Conservation (phyloP, 257 asterid genomes). For the Voacanga thouarsii region DNA sequence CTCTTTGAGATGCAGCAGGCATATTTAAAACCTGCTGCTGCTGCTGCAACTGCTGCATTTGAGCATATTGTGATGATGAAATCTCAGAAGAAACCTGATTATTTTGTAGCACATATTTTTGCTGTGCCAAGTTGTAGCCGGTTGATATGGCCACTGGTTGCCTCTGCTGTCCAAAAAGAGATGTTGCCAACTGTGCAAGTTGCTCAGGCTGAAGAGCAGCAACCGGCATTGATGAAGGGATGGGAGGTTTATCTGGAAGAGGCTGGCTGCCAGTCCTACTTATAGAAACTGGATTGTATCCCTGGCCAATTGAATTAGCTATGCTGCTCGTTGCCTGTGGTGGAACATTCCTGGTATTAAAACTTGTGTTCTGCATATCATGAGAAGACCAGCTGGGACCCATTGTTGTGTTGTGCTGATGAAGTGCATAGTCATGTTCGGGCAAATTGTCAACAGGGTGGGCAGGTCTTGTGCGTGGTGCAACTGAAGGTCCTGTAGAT, state of each 20-base stretch:
- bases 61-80: slow-evolving; percentile 45
- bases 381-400: slow-evolving; percentile 49
- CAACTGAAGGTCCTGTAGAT: slow-evolving; percentile 27
- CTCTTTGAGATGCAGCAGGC: slow-evolving; percentile 38
- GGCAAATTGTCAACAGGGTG: slow-evolving; percentile 23
- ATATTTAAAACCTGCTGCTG: slow-evolving; percentile 32
- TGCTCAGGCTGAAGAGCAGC: slow-evolving; percentile 57
- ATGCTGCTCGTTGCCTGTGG: slow-evolving; percentile 27
- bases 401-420: slow-evolving; percentile 35
- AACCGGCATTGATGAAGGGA: slow-evolving; percentile 33
- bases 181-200: slow-evolving; percentile 65
- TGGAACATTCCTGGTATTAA: slow-evolving; percentile 19
- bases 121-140: slow-evolving; percentile 31
- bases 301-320: slow-evolving; percentile 29
- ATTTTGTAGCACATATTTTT: slow-evolving; percentile 37
- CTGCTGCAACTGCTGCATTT: slow-evolving; percentile 44
- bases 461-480: slow-evolving; percentile 27
- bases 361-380: slow-evolving; percentile 36
- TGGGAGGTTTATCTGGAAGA: slow-evolving; percentile 38
- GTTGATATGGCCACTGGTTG: slow-evolving; percentile 31
- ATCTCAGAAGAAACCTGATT: slow-evolving; percentile 42
- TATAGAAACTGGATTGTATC: slow-evolving; percentile 26
- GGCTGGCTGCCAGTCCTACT: slow-evolving; percentile 38
- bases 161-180: slow-evolving; percentile 72
- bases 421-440: slow-evolving; percentile 37